A percentile compares a stretch with the other conserved stretches of the same genome.
These are phyloP conservation scores for Penicillium decumbens DNA, from an alignment of 2,329 filamentous ascomycete genomes.

Conservation along the genomic window DNA sequence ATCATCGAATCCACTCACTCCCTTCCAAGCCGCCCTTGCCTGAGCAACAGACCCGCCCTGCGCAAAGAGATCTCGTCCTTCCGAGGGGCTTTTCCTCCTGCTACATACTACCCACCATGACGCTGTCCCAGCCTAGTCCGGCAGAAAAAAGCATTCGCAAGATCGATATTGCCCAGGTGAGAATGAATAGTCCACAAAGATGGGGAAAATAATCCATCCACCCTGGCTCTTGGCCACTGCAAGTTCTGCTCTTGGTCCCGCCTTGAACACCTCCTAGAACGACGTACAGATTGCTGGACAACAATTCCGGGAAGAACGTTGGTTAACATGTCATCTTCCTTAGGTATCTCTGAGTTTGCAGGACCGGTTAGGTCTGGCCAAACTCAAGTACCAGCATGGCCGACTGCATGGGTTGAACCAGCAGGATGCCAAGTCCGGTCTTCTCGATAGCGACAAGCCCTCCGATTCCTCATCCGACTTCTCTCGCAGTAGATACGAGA, in stretches of 20 bases:
- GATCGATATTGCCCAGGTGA: conserved; percentile 42
- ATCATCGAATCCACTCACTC: conserved; percentile 4
- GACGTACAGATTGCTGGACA: neutral
- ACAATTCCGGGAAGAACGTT: neutral
- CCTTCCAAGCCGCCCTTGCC: conserved; percentile 21
- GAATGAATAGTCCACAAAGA: conserved; percentile 6
- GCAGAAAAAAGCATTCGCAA: conserved; percentile 40
- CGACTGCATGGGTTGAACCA: conserved; percentile 76
- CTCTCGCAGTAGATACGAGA: conserved; percentile 56
- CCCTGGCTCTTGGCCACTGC: neutral
- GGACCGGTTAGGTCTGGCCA: conserved; percentile 88
- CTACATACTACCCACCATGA: conserved; percentile 26
- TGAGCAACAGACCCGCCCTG: conserved; percentile 8
- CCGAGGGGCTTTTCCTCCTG: conserved; percentile 6
- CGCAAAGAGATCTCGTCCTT: conserved; percentile 8
- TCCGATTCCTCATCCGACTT: conserved; percentile 84
- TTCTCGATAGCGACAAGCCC: conserved; percentile 63
- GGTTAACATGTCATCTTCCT: conserved; percentile 9
- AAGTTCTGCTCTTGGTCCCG: neutral
- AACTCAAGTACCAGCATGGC: conserved; percentile 94
- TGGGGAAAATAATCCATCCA: neutral
- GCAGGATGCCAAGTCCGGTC: conserved; percentile 67
- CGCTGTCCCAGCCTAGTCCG: conserved; percentile 29
- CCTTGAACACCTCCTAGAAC: neutral
- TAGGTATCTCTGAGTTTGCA: conserved; percentile 92